A percentile compares a stretch with the other conserved stretches of the same genome.
Evolutionary conservation across 495 filamentous ascomycete species (phyloP).

Genomic region (Penicillium egyptiacum): DNA sequence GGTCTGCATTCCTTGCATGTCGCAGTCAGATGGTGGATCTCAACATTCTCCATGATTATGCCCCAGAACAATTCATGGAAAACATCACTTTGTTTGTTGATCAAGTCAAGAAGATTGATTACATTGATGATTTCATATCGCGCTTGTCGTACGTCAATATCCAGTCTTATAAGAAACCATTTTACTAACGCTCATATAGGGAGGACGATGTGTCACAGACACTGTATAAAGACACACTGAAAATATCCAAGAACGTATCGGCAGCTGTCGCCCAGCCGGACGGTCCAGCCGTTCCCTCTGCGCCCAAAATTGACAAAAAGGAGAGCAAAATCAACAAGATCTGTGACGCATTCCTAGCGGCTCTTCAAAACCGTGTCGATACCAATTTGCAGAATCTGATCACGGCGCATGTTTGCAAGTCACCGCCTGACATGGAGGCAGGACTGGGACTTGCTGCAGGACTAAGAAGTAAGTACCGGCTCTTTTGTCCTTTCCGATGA

Average conservation of each 20-base stretch:
- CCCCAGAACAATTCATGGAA: slow-evolving; percentile 75
- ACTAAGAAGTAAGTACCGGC: slow-evolving; percentile 54
- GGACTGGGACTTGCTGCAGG: slow-evolving; percentile 75
- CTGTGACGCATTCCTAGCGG: slow-evolving; percentile 78
- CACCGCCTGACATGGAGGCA: slow-evolving; percentile 83
- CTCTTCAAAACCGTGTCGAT: slow-evolving; percentile 59
- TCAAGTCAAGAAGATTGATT: slow-evolving; percentile 79
- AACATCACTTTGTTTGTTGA: slow-evolving; percentile 76
- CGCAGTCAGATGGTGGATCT: slow-evolving; percentile 93
- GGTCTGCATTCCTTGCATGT: slow-evolving; percentile 79
- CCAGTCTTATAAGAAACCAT: neutral
- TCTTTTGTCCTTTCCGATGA: neutral
- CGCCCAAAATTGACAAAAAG: slow-evolving; percentile 23
- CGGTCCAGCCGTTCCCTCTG: slow-evolving; percentile 7
- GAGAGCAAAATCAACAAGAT: slow-evolving; percentile 78
- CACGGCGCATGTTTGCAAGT: slow-evolving; percentile 92
- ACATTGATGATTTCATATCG: slow-evolving; percentile 90
- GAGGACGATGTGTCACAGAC: slow-evolving; percentile 93
- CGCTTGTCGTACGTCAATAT: slow-evolving; percentile 67
- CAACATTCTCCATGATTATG: slow-evolving; percentile 97
- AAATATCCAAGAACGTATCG: slow-evolving; percentile 34
- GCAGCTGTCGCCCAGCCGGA: slow-evolving; percentile 31
- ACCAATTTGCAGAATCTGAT: slow-evolving; percentile 88
- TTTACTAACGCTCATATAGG: slow-evolving; percentile 43
- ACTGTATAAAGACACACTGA: slow-evolving; percentile 84